Base-by-base conservation (phyloP, 371 early-diverging fungal genomes). In the Gilbertella persicaria region DNA sequence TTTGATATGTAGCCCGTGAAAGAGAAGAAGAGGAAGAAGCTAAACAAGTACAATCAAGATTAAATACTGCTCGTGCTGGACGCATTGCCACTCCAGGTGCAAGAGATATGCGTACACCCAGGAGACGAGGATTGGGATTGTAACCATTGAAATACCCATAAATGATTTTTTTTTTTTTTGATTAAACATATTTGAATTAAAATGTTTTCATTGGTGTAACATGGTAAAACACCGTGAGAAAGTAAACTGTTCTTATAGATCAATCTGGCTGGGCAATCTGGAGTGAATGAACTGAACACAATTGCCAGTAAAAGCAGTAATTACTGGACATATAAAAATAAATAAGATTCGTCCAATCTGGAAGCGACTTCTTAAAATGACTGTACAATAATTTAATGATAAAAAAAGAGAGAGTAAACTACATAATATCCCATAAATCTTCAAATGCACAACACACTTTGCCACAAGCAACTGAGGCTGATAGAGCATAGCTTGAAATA, bases 381-480 rank as follows among this genome's bases (percentile, higher is more conserved):
- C n/a, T n/a, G n/a, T n/a, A n/a, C n/a, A n/a, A n/a, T n/a, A n/a
- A n/a, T n/a, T n/a, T 3, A 42, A 36, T 38, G 26, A 25, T 24
- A 36, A 23, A 36, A 46, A 33, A 39, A 47, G 17, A 36, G 17
- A 55, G 39, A 33, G 24, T 23, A 14, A 23, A 35, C 39, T 71
- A 94, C 56, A 93, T 64, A 37, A 94, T 84, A 42, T 83, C 82
- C 90, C 91, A 92, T 14, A 91, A 75, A 55, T 92, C 93, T 69
- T 95, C 95, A 53, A 93, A 74, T 24, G 89, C 85, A 69, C 87
- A 88, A 64, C 88, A 87, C 29, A 95, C 73, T 79, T 97, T 98
- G 33, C 90, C 89, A 57, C 96, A 96, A 1, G 95, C 92, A 14
- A 95, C 94, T 1, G 94, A 86, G 8, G 97, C 99, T 29, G 95